Percentiles rank a stretch among this genome's conserved stretches.
These are phyloP conservation scores for Daldinia loculata DNA, from an alignment of 495 filamentous ascomycete species.

Conservation along the genomic window DNA sequence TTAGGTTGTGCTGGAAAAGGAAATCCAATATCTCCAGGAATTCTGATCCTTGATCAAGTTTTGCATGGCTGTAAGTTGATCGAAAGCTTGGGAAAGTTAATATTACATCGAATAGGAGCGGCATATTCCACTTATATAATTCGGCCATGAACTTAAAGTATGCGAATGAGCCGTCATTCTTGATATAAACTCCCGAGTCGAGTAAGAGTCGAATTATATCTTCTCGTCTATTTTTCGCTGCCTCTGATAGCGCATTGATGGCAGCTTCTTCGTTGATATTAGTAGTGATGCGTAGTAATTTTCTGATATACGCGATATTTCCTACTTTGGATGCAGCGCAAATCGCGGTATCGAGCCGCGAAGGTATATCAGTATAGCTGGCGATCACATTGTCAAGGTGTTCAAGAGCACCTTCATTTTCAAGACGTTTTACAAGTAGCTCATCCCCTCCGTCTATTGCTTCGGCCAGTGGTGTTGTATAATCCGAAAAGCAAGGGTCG, in stretches of 20 bases:
- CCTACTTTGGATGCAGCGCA: constrained; percentile 5
- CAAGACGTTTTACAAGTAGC: constrained; percentile 5
- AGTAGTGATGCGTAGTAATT: background rate
- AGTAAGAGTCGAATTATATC: constrained; percentile 9
- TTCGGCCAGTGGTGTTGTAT: constrained; percentile 24
- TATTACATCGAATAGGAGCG: background rate
- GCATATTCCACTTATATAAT: background rate
- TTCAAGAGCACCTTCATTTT: constrained; percentile 16
- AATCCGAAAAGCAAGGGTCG: too few species aligned
- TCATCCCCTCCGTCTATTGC: constrained; percentile 8
- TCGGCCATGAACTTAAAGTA: background rate
- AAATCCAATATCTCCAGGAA: too few species aligned
- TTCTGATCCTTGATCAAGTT: too few species aligned
- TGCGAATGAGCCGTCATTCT: too few species aligned
- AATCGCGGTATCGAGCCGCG: background rate
- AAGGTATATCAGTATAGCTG: too few species aligned
- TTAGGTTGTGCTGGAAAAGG: too few species aligned
- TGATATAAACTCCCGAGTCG: background rate
- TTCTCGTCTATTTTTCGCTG: background rate
- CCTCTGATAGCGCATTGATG: background rate
- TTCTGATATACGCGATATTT: constrained; percentile 8
- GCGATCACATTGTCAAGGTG: background rate
- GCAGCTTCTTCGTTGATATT: too few species aligned
- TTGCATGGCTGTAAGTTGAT: too few species aligned
- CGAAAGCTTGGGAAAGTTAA: background rate